These are phyloP conservation scores for Debaryomyces robertsiae DNA, from an alignment of 1,139 yeast species.

Conservation along the genomic window DNA sequence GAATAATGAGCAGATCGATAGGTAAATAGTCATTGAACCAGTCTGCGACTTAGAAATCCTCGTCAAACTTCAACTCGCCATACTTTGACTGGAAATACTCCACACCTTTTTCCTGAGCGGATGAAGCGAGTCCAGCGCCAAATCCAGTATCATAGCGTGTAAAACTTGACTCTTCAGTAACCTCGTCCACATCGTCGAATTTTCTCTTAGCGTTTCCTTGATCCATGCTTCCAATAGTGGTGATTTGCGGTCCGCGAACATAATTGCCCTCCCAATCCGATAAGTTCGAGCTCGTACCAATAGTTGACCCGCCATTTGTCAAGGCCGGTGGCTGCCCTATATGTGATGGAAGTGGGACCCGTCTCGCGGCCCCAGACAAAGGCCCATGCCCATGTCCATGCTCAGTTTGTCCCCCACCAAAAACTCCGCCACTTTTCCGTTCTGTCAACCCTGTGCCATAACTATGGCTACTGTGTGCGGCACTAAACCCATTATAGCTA, in stretches of 20 bases:
- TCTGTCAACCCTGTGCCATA: not conserved
- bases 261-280: constrained; percentile 48
- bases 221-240: constrained; percentile 2
- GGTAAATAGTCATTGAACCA: too few species aligned
- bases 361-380: constrained; percentile 15
- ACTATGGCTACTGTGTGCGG: constrained; percentile 1
- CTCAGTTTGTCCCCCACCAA: constrained; percentile 13
- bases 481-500: constrained; percentile 8
- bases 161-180: constrained; percentile 3
- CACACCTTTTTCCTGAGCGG: constrained; percentile 12
- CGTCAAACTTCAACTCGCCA: constrained; percentile 49
- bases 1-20: too few species aligned
- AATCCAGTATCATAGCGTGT: constrained; percentile 12
- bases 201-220: constrained; percentile 36
- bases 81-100: constrained; percentile 31
- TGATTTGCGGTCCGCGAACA: constrained; percentile 22
- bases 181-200: constrained; percentile 34
- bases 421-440: constrained; percentile 8
- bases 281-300: constrained; percentile 46
- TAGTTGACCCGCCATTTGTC: constrained; percentile 42
- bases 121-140: not conserved
- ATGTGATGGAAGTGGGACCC: constrained; percentile 58
- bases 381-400: constrained; percentile 3
- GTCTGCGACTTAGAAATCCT: constrained; percentile 39
- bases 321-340: constrained; percentile 43